Evolutionary conservation across 225 moss, liverwort and hornwort genomes (phyloP).

Genomic region (Ulota crispa): DNA sequence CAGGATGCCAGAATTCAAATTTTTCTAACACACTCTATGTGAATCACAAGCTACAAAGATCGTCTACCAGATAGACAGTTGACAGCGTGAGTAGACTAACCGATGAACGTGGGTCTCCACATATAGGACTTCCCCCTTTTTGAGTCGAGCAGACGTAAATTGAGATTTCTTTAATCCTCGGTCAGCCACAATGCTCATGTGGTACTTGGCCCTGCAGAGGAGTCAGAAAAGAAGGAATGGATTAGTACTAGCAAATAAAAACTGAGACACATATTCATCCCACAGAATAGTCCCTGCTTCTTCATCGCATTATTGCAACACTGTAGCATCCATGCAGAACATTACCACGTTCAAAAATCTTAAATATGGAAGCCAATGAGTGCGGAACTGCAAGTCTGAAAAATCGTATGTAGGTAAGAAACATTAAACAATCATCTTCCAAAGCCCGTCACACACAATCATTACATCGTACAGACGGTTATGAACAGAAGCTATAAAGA

Average conservation of each 20-base stretch:
- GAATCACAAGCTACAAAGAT: conserved; percentile 31
- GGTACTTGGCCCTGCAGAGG: conserved; percentile 78
- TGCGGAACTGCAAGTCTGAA: neutral
- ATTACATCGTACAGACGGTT: neutral
- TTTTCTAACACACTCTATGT: conserved; percentile 21
- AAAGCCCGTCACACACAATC: neutral
- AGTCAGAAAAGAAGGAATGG: neutral
- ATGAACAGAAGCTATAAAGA: conserved; percentile 10
- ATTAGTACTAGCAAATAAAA: neutral
- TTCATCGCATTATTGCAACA: conserved; percentile 11
- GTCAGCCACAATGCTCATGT: conserved; percentile 94
- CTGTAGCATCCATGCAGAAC: neutral
- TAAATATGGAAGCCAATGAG: neutral
- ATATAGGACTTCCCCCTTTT: conserved; percentile 90
- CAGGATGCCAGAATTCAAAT: conserved; percentile 14
- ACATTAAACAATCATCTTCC: neutral
- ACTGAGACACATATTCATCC: neutral
- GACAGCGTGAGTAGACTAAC: conserved; percentile 37
- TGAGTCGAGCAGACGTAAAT: conserved; percentile 94
- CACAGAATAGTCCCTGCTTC: neutral
- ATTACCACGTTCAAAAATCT: neutral
- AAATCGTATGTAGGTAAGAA: neutral
- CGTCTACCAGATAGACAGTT: conserved; percentile 8
- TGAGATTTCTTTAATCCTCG: conserved; percentile 91
- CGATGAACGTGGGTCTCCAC: conserved; percentile 80